Base-by-base conservation (phyloP, 2,329 filamentous ascomycete species). In the Aspergillus sp. region DNA sequence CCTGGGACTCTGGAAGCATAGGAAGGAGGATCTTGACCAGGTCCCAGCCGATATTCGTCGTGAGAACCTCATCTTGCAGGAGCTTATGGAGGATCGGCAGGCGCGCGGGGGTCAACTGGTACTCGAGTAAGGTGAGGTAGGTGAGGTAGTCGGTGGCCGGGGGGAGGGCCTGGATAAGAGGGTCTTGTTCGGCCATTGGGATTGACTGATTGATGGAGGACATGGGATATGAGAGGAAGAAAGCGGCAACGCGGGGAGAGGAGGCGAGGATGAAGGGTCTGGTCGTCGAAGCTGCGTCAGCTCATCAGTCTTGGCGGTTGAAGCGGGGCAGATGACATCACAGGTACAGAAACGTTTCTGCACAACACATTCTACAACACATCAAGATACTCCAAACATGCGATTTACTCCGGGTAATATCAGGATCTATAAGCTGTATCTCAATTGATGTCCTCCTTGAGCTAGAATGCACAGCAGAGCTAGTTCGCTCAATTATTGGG, bases 11-110 rank as follows among this genome's bases (percentile, higher is more conserved):
- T 2, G 84, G 84, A 4, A 88, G 71, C 59, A 86, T 77, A 2
- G 85, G 85, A 15, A 87, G 74, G 2, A 88, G 77, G 9, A 87
- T 71, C 64, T 86, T 83, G 6, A 88, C 82, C 43, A 88, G 70
- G 69, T 88, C 86, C 86, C 86, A 88, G 58, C 86, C 86, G 65
- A 88, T 88, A 62, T 86, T 86, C 45, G 79, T 79, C 4, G 84
- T 86, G 37, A 88, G 70, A 47, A 79, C 81, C 59, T 82, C 79
- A 77, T 87, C 84, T 68, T 86, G 84, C 14, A 88, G 75, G 19
- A 87, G 76, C 37, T 79, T 74, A 65, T 86, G 85, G 23, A 88
- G 75, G 2, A 80, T 76, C 0, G 84, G 83, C 19, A 88, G 73
- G 53, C 81, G 84, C 55, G 83, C 79, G 37, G 79, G 76, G 7